Conservation (phyloP, 805 yeast species). For the Saccharomycopsis vini region DNA sequence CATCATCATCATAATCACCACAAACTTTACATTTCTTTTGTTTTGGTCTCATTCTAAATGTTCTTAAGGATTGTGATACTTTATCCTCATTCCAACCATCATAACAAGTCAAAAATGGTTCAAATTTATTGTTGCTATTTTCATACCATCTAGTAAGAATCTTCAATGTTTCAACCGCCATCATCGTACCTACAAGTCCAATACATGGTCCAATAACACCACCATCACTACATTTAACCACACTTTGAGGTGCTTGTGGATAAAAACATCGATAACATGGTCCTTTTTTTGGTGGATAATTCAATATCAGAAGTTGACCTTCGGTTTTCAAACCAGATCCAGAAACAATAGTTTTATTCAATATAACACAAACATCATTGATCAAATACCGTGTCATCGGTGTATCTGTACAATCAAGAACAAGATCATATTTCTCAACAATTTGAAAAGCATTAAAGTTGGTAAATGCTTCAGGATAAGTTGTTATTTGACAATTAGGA, state of each 20-base stretch:
- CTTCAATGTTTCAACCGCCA: constrained; percentile 84
- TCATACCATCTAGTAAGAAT: constrained; percentile 49
- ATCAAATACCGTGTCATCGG: constrained; percentile 82
- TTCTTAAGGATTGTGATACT: constrained; percentile 47
- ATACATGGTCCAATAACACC: constrained; percentile 96
- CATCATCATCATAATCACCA: constrained; percentile 32
- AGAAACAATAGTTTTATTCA: constrained; percentile 67
- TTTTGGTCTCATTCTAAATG: constrained; percentile 71
- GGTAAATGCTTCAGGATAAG: constrained; percentile 44
- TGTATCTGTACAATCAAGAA: constrained; percentile 91
- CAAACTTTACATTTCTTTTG: constrained; percentile 57
- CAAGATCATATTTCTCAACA: constrained; percentile 56
- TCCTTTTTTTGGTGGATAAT: constrained; percentile 48
- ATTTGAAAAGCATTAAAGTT: constrained; percentile 55
- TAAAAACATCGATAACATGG: constrained; percentile 95
- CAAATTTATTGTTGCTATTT: constrained; percentile 37
- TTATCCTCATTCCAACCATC: constrained; percentile 54
- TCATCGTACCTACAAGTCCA: constrained; percentile 79
- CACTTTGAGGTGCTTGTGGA: constrained; percentile 70
- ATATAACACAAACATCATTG: constrained; percentile 70
- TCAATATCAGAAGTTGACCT: constrained; percentile 77
- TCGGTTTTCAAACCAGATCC: constrained; percentile 90
- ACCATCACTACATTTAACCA: constrained; percentile 83
- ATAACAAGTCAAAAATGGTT: constrained; percentile 62
- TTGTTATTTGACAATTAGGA: constrained; percentile 50